These are phyloP conservation scores for Trichoderma polysporum DNA, from an alignment of 2,329 filamentous ascomycete species.

Conservation along the genomic window DNA sequence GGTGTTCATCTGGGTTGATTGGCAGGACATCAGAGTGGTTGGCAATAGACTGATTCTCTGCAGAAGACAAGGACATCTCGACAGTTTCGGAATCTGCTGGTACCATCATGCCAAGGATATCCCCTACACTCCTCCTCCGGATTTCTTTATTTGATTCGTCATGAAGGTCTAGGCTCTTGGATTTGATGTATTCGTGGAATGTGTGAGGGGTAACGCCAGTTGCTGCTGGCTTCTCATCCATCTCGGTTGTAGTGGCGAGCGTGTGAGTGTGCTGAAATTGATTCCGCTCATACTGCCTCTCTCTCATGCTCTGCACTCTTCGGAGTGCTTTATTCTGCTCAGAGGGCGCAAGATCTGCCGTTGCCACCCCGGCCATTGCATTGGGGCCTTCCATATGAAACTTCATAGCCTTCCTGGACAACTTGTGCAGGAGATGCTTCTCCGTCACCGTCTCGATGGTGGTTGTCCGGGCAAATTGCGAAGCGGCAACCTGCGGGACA, in stretches of 20 bases:
- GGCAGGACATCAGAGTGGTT: slow-evolving; percentile 29
- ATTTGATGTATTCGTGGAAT: slow-evolving; percentile 10
- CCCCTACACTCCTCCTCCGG: slow-evolving; percentile 42
- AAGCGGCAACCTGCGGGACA: slow-evolving; percentile 53
- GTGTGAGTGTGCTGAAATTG: slow-evolving; percentile 44
- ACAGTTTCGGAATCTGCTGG: not conserved
- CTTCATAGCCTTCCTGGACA: slow-evolving; percentile 45
- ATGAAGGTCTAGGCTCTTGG: not conserved
- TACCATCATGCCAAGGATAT: slow-evolving; percentile 29
- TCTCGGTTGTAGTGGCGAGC: slow-evolving; percentile 39
- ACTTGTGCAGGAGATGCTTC: slow-evolving; percentile 41
- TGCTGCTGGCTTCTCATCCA: slow-evolving; percentile 28
- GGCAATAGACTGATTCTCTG: slow-evolving; percentile 2
- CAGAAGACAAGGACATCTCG: not conserved
- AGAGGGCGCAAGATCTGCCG: slow-evolving; percentile 32
- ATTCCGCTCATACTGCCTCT: slow-evolving; percentile 41
- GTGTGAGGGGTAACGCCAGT: slow-evolving; percentile 26
- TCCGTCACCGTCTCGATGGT: slow-evolving; percentile 44
- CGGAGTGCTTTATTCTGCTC: slow-evolving; percentile 39
- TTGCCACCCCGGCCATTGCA: slow-evolving; percentile 23
- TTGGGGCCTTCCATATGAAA: slow-evolving; percentile 39
- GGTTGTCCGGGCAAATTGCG: slow-evolving; percentile 55
- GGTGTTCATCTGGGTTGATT: slow-evolving; percentile 36
- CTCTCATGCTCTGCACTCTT: slow-evolving; percentile 41
- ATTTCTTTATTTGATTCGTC: slow-evolving; percentile 17